Conservation (phyloP, 768 basidiomycete genomes). For the Piloderma croceum region DNA sequence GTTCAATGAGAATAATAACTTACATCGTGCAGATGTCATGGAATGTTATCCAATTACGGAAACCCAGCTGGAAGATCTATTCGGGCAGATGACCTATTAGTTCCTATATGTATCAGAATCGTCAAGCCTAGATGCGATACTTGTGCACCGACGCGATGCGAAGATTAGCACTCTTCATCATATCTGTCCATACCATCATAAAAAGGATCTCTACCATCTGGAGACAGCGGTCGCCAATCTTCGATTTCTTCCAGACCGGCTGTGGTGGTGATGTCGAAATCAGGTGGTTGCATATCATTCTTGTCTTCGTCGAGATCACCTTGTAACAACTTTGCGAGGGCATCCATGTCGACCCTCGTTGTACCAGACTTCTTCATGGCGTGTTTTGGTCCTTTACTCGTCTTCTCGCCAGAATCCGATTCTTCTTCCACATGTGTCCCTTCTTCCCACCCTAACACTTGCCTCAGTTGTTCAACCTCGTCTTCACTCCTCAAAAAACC, state of each 20-base stretch:
- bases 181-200: not conserved
- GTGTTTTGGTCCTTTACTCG: conserved; percentile 16
- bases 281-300: too few species aligned
- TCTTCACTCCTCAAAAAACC: conserved; percentile 46
- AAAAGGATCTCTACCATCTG: conserved; percentile 25
- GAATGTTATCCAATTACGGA: too few species aligned
- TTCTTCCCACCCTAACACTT: conserved; percentile 18
- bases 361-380: conserved; percentile 15
- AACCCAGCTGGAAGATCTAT: too few species aligned
- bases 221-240: conserved; percentile 41
- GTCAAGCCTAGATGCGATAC: too few species aligned
- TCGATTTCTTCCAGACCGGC: conserved; percentile 34
- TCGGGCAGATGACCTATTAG: too few species aligned
- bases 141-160: too few species aligned
- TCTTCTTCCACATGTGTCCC: conserved; percentile 8
- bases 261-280: too few species aligned
- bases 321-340: conserved; percentile 44
- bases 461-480: conserved; percentile 42
- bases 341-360: conserved; percentile 51
- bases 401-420: conserved; percentile 15
- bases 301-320: conserved; percentile 23
- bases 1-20: too few species aligned
- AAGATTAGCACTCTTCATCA: not conserved
- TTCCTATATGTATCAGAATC: too few species aligned
- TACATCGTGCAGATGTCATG: too few species aligned